phyloP scores from a whole-genome alignment of 2,329 filamentous ascomycete genomes.

The Corinectria fuckeliana region DNA sequence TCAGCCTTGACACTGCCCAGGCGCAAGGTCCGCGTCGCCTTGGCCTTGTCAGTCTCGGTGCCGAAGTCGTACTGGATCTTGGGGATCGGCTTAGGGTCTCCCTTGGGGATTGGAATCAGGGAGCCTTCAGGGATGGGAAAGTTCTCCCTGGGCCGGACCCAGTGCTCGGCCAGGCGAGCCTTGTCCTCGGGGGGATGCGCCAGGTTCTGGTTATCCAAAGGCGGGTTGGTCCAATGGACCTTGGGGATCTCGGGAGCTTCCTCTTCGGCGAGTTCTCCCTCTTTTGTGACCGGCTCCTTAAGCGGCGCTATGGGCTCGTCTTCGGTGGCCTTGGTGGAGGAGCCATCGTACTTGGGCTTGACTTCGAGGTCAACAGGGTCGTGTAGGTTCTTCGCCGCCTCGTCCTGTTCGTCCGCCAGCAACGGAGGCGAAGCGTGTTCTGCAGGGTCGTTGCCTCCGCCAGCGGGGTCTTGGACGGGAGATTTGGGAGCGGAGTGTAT shows the following conservation, averaged over 20 bases:
- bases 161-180: slow-evolving; percentile 61
- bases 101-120: slow-evolving; percentile 78
- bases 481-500: slow-evolving; percentile 16
- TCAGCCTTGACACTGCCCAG: slow-evolving; percentile 73
- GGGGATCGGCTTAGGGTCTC: slow-evolving; percentile 72
- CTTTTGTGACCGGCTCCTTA: background rate
- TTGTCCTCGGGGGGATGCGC: slow-evolving; percentile 22
- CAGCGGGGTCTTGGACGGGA: slow-evolving; percentile 17
- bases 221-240: slow-evolving; percentile 40
- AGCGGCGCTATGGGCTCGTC: background rate
- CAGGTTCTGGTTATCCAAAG: slow-evolving; percentile 28
- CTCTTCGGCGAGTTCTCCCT: slow-evolving; percentile 13
- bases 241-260: slow-evolving; percentile 24
- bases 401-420: slow-evolving; percentile 14
- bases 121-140: slow-evolving; percentile 77
- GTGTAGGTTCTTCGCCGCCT: slow-evolving; percentile 5
- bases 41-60: slow-evolving; percentile 66
- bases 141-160: slow-evolving; percentile 75
- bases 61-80: slow-evolving; percentile 77
- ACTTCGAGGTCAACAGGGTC: slow-evolving; percentile 15
- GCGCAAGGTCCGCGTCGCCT: slow-evolving; percentile 68
- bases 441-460: slow-evolving; percentile 20
- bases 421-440: slow-evolving; percentile 15
- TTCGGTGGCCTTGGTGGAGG: background rate
- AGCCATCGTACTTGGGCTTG: background rate